These are phyloP conservation scores for Rhodotorula kratochvilovae DNA, from an alignment of 768 basidiomycete genomes.

Conservation along the genomic window DNA sequence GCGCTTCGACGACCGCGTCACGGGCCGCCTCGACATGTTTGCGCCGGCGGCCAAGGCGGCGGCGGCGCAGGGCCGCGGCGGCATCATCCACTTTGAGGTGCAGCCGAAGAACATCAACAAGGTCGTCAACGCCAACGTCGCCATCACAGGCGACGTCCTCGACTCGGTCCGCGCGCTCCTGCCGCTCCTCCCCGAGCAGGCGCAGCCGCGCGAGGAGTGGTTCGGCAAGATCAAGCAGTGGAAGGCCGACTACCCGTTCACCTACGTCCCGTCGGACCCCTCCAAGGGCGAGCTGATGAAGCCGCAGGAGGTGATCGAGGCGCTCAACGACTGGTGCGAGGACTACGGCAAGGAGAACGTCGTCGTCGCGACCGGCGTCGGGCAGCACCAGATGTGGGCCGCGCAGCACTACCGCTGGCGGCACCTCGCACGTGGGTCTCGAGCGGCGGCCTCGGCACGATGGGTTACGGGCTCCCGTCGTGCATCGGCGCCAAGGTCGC, in stretches of 20 bases:
- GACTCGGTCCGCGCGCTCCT: slow-evolving; percentile 75
- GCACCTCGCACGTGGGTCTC: slow-evolving; percentile 70
- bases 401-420: slow-evolving; percentile 91
- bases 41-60: slow-evolving; percentile 86
- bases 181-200: slow-evolving; percentile 54
- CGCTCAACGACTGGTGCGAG: slow-evolving; percentile 76
- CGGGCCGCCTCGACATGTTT: slow-evolving; percentile 76
- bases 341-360: slow-evolving; percentile 71
- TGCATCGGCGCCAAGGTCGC: slow-evolving; percentile 97
- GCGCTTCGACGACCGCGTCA: slow-evolving; percentile 97
- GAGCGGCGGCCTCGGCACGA: slow-evolving; percentile 92
- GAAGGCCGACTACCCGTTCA: slow-evolving; percentile 88
- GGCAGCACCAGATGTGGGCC: slow-evolving; percentile 99
- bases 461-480: slow-evolving; percentile 94
- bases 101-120: slow-evolving; percentile 99
- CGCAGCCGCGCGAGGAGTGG: slow-evolving; percentile 66
- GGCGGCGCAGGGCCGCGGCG: slow-evolving; percentile 76
- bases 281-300: slow-evolving; percentile 68
- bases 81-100: slow-evolving; percentile 99
- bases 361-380: slow-evolving; percentile 87
- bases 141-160: slow-evolving; percentile 88
- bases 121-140: slow-evolving; percentile 88
- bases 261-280: slow-evolving; percentile 60
- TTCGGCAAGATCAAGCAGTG: slow-evolving; percentile 73
- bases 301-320: slow-evolving; percentile 94